Percentiles rank a stretch among this genome's conserved stretches.
phyloP scores from a whole-genome alignment of 139 green algal species.

The Eudorina sp. region DNA sequence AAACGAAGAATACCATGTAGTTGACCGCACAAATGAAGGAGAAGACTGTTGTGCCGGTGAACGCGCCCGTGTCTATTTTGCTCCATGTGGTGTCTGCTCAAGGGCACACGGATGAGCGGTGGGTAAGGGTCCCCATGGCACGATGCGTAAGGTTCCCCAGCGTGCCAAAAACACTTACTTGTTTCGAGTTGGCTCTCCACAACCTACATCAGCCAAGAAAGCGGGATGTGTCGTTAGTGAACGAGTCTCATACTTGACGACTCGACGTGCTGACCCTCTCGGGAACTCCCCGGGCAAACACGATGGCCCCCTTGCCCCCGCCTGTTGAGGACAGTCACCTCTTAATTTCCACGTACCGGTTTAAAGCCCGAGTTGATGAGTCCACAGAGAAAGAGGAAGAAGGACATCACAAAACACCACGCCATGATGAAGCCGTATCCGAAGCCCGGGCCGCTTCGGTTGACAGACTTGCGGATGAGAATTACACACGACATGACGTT shows the following conservation, averaged over 20 bases:
- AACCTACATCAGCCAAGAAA: no score
- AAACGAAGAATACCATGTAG: conserved; percentile 57
- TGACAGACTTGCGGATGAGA: conserved; percentile 57
- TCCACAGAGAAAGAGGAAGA: conserved; percentile 56
- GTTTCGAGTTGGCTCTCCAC: no score
- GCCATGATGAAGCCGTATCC: conserved; percentile 71
- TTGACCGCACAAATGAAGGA: conserved; percentile 41
- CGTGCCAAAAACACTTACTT: no score
- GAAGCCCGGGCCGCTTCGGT: conserved; percentile 67
- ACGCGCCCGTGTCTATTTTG: conserved; percentile 24
- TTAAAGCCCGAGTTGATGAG: conserved; percentile 51
- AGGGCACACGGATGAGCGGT: no score
- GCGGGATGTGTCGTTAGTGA: no score
- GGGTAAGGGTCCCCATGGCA: no score
- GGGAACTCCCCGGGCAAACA: no score
- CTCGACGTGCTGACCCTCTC: no score
- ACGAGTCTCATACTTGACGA: no score
- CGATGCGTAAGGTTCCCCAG: no score
- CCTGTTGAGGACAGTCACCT: no score
- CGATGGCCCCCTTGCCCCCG: no score
- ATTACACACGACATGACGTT: conserved; percentile 46
- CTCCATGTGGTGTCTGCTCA: conserved; percentile 9
- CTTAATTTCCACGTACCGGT: conserved; percentile 14
- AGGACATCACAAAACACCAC: conserved; percentile 64
- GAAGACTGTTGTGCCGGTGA: conserved; percentile 32